Conservation (phyloP, 2,329 filamentous ascomycete genomes). For the Cercospora sp. region DNA sequence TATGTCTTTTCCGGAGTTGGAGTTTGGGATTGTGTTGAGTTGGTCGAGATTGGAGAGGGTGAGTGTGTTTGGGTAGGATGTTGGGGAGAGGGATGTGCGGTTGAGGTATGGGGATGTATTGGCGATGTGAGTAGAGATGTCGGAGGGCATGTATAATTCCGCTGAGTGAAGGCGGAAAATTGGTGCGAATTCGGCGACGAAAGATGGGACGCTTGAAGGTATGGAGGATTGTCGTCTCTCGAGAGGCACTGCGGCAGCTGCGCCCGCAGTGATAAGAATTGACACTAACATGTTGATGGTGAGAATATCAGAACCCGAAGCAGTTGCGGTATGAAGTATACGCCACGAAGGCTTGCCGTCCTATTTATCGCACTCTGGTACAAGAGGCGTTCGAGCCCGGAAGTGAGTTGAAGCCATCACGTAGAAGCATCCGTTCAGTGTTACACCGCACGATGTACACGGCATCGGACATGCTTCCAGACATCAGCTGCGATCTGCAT, state of each 20-base stretch:
- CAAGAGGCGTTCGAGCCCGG: neutral
- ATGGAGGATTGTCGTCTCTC: constrained; percentile 10
- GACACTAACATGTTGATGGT: constrained; percentile 4
- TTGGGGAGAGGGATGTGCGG: constrained; percentile 25
- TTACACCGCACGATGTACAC: neutral
- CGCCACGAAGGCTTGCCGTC: neutral
- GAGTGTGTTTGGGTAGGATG: constrained; percentile 39
- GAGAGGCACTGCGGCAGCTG: constrained; percentile 11
- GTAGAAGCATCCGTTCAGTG: neutral
- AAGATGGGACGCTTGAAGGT: constrained; percentile 31
- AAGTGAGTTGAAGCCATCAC: neutral
- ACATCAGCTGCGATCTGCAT: constrained; percentile 12
- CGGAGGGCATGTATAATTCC: constrained; percentile 49
- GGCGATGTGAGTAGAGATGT: constrained; percentile 45
- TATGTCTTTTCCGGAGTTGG: constrained; percentile 37
- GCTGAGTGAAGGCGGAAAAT: constrained; percentile 48
- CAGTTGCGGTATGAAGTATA: neutral
- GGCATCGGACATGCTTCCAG: neutral
- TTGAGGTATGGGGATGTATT: constrained; percentile 45
- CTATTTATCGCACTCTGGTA: constrained; percentile 1
- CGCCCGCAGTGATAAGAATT: neutral
- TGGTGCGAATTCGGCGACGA: constrained; percentile 42
- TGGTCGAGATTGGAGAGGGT: constrained; percentile 47
- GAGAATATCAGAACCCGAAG: neutral
- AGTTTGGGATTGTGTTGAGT: constrained; percentile 45